Percentiles rank a stretch among this genome's conserved stretches.
Evolutionary conservation across 352 stramenopile genomes (phyloP).

Genomic region (Achlya hypogyna): DNA sequence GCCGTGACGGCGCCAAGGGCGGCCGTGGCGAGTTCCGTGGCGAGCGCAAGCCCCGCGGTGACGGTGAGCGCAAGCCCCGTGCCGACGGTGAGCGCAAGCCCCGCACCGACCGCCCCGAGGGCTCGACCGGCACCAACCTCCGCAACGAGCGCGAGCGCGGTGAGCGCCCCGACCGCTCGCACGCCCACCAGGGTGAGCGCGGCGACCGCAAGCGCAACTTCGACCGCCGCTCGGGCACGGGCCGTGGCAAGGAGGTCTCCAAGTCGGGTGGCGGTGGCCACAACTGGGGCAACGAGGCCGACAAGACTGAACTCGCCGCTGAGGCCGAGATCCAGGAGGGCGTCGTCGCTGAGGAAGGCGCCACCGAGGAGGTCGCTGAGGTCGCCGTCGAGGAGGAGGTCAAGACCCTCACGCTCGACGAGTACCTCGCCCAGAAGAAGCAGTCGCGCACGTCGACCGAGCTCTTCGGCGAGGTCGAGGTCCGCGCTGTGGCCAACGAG

Average conservation of each 20-base stretch:
- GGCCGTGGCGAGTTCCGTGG: slow-evolving; percentile 42
- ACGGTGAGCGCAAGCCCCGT: slow-evolving; percentile 11
- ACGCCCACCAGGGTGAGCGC: slow-evolving; percentile 38
- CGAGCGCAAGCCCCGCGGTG: slow-evolving; percentile 22
- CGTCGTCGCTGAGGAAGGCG: slow-evolving; percentile 51
- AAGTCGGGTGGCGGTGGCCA: slow-evolving; percentile 90
- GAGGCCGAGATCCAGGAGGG: slow-evolving; percentile 45
- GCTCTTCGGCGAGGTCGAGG: slow-evolving; percentile 71
- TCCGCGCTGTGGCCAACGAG: slow-evolving; percentile 85
- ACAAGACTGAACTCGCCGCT: slow-evolving; percentile 79
- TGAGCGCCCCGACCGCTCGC: slow-evolving; percentile 19
- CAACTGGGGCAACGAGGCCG: slow-evolving; percentile 95
- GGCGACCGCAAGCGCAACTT: slow-evolving; percentile 72
- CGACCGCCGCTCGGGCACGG: slow-evolving; percentile 91
- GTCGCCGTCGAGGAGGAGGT: slow-evolving; percentile 69
- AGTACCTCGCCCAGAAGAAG: slow-evolving; percentile 73
- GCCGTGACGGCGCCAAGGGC: slow-evolving; percentile 36
- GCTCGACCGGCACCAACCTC: slow-evolving; percentile 14
- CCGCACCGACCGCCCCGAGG: slow-evolving; percentile 14
- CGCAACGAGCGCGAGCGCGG: slow-evolving; percentile 19
- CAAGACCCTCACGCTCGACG: slow-evolving; percentile 72
- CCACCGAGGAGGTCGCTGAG: slow-evolving; percentile 33
- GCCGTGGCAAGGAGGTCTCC: slow-evolving; percentile 92
- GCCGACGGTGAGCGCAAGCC: slow-evolving; percentile 20
- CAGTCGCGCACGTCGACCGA: slow-evolving; percentile 57